These are phyloP conservation scores for Xylaria grammica DNA, from an alignment of 495 filamentous ascomycete genomes.

Conservation along the genomic window DNA sequence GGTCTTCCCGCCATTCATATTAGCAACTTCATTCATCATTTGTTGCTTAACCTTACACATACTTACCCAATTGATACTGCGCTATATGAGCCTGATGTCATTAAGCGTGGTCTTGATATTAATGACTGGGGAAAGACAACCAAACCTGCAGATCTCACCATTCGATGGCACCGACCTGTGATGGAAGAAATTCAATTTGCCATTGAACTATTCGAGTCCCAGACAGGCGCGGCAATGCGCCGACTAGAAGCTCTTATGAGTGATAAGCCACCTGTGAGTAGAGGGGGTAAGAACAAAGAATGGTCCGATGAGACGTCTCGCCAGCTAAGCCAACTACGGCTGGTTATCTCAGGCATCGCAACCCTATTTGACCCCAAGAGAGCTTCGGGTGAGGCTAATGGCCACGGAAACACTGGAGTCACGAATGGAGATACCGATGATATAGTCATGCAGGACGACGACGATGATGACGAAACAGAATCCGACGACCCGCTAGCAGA, in stretches of 20 bases:
- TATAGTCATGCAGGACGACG: conserved; percentile 52
- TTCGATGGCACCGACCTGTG: conserved; percentile 89
- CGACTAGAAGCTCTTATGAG: conserved; percentile 76
- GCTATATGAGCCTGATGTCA: conserved; percentile 74
- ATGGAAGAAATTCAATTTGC: conserved; percentile 84
- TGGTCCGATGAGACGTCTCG: conserved; percentile 97
- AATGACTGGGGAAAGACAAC: conserved; percentile 79
- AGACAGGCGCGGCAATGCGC: conserved; percentile 61
- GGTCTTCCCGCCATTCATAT: conserved; percentile 94
- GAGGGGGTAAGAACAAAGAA: conserved; percentile 93
- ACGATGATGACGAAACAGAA: conserved; percentile 51
- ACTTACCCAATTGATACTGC: conserved; percentile 90
- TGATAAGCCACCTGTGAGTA: conserved; percentile 81
- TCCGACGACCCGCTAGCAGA: conserved; percentile 68
- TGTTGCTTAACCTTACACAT: conserved; percentile 94
- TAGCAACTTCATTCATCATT: conserved; percentile 96
- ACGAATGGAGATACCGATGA: conserved; percentile 48
- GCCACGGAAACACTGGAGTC: conserved; percentile 40
- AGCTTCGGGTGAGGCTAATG: conserved; percentile 56
- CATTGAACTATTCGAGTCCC: conserved; percentile 81
- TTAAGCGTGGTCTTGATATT: conserved; percentile 58
- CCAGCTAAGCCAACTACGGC: conserved; percentile 81
- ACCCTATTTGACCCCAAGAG: conserved; percentile 83
- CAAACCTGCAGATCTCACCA: conserved; percentile 73
- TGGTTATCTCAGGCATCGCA: conserved; percentile 86